These are phyloP conservation scores for Spinacia oleracea DNA, from an alignment of 179 eudicot species.

Conservation along the genomic window DNA sequence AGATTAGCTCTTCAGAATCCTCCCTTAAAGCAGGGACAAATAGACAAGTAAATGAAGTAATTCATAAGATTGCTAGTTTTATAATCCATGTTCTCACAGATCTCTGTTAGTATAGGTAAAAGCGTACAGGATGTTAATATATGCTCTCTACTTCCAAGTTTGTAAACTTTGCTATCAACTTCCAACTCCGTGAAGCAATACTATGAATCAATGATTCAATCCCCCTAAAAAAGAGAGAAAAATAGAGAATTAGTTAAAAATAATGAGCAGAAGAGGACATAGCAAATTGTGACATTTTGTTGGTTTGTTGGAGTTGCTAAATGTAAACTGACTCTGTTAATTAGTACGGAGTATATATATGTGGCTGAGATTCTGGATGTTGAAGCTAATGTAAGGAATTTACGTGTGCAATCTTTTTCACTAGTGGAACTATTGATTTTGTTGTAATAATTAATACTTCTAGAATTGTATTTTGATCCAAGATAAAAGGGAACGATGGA, in stretches of 20 bases:
- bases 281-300: neutral
- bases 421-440: neutral
- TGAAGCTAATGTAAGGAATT: neutral
- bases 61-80: neutral
- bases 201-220: neutral
- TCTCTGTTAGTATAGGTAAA: neutral
- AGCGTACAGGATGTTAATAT: neutral
- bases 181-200: neutral
- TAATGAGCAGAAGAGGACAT: neutral
- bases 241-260: no score
- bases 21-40: neutral
- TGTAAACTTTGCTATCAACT: neutral
- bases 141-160: neutral
- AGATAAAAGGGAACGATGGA: neutral
- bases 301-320: neutral
- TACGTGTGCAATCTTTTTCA: slow-evolving; percentile 6
- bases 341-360: neutral
- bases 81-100: neutral
- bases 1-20: neutral
- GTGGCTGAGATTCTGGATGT: neutral
- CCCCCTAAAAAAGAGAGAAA: no score
- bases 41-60: neutral
- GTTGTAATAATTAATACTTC: neutral
- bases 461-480: slow-evolving; percentile 6
- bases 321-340: neutral